Percentiles rank a stretch among this genome's conserved stretches.
phyloP scores from a whole-genome alignment of 1,284 basidiomycete genomes.

The Apiotrichum porosum region DNA sequence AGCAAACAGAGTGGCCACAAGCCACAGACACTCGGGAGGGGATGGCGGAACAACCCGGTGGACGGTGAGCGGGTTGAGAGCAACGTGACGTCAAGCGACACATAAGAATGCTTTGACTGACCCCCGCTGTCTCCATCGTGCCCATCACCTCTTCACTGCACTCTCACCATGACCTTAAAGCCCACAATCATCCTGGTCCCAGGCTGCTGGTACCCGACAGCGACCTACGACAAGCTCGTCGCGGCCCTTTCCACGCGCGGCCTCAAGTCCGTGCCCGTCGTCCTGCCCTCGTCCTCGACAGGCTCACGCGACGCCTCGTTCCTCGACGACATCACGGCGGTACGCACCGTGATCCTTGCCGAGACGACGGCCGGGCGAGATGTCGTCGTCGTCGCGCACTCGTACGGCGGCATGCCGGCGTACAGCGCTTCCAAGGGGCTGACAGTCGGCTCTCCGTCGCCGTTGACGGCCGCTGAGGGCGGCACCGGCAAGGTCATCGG shows the following conservation, averaged over 20 bases:
- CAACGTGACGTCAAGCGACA: too few species aligned
- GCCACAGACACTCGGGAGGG: too few species aligned
- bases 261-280: neutral
- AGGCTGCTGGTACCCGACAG: neutral
- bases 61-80: too few species aligned
- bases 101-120: too few species aligned
- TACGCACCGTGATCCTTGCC: neutral
- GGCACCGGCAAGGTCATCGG: neutral
- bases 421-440: neutral
- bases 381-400: constrained; percentile 2
- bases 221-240: neutral
- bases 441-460: neutral
- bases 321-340: neutral
- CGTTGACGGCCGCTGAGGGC: too few species aligned
- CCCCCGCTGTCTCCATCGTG: too few species aligned
- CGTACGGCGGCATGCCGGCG: neutral
- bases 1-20: too few species aligned
- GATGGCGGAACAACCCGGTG: too few species aligned
- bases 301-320: neutral
- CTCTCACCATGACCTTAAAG: neutral
- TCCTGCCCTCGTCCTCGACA: neutral
- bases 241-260: neutral
- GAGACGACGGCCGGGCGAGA: neutral
- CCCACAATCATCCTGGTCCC: constrained; percentile 1
- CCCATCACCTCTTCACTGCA: too few species aligned